Evolutionary conservation across 140 eudicot species (phyloP), one percentile per base, ranked within the genome.

Genomic region (Stevia rebaudiana): DNA sequence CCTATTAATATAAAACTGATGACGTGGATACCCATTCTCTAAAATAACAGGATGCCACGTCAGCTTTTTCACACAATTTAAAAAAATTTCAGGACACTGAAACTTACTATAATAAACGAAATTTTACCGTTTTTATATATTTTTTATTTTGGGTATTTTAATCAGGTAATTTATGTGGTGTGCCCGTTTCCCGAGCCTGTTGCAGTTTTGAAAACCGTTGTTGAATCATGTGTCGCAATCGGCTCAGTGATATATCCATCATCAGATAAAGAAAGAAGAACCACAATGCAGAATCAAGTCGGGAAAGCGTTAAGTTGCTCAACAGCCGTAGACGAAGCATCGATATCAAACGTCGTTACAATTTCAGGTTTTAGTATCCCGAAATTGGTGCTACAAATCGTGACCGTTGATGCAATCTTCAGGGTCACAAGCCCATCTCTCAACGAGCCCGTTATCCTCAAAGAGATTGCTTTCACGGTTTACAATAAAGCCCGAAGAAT

Each of bases 161-260:
- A 68, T 71, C 83, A 92, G 99, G 97, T 92, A 43, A 76, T 94
- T 44, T 94, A 94, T 75, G 89, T 94, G 74, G 99, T 94, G 58
- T 94, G 99, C 79, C 99, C 97, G 63, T 94, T 88, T 65, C 97
- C 99, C 3, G 99, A 94, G 75, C 99, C 94, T 24, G 75, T 75
- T 57, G 90, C 99, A 4, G 83, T 88, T 68, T 76, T 94, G 35
- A 87, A 84, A 71, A 94, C 99, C 8, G 65, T 94, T 36, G 78
- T 88, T 52, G 95, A 94, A 76, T 76, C 99, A n/a, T 88, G 90
- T 42, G 76, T 79, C 40, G 88, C 99, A 64, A 49, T 94, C 73
- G 97, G 97, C 57, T 94, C 99, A 33, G 71, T 77, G 31, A 28
- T 84, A 43, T 77, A 61, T 54, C 78, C 70, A 36, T 72, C 97